Base-by-base conservation (phyloP, 495 filamentous ascomycete genomes). In the Evansstolkia leycettana region DNA sequence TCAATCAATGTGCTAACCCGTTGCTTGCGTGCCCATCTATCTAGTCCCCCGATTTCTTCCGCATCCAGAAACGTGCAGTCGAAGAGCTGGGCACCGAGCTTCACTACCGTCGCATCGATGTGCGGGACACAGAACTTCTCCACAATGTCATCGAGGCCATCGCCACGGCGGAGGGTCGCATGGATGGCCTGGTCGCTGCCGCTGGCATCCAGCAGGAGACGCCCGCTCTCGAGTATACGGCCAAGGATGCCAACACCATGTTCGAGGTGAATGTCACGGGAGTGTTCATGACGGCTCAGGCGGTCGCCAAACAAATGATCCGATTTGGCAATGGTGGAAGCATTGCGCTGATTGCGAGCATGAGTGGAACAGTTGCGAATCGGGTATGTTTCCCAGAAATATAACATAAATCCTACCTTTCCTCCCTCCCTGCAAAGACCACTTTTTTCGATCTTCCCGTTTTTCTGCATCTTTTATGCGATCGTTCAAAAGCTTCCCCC, bases 61-160 rank as follows among this genome's bases (percentile, higher is more conserved):
- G 52, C 13, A 70, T 89, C 28, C 76, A 78, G 31, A 61, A 68
- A 41, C 69, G 78, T 30, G 83, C 83, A 5, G 60, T 54, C 5
- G 51, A 69, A 25, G 75, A 80, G 43, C 67, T 92, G 7, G 75
- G 72, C 26, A 80, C 82, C 13, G 70, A 73, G 28, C 52, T 94
- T 23, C 61, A 74, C 40, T 92, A 94, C 63, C 80, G 81, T 51
- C 78, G 77, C 40, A 78, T 90, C 37, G 85, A 94, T 51, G 84
- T 94, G 16, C 79, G 83, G n/a, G 75, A 88, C 50, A 78, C 78
- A 15, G 60, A 69, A 14, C 57, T 69, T 5, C 64, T 95, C 18
- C 78, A 84, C 51, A 58, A 61, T 24, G 70, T 82, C 18, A 63
- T 92, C 29, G 64, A 69, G 40, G 65, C 64, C 9, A 92, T 94